Conservation (phyloP, 306 rosid genomes). For the Pyrus communis region DNA sequence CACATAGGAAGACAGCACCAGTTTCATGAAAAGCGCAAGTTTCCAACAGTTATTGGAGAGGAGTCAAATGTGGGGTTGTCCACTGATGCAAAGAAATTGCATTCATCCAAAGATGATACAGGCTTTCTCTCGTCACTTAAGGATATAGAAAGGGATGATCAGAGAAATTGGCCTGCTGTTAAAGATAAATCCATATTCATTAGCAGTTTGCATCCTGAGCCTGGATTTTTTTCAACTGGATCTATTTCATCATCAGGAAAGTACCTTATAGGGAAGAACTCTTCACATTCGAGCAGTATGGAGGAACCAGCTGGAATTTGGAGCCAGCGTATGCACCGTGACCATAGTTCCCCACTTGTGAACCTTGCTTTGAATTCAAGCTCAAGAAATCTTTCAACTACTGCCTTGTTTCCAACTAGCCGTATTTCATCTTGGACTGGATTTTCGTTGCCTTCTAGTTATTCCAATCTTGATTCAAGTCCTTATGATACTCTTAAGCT, state of each 20-base stretch:
- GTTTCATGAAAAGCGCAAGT: constrained; percentile 37
- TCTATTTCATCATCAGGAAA: constrained; percentile 20
- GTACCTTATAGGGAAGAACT: constrained; percentile 22
- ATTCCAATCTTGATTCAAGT: constrained; percentile 28
- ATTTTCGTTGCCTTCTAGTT: constrained; percentile 31
- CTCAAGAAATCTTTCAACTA: constrained; percentile 20
- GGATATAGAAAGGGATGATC: constrained; percentile 16
- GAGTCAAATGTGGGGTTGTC: constrained; percentile 12
- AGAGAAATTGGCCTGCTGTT: constrained; percentile 6
- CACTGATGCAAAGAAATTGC: constrained; percentile 14
- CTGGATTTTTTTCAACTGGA: constrained; percentile 34
- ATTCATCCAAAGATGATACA: constrained; percentile 14
- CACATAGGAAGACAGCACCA: constrained; percentile 32
- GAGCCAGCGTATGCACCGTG: constrained; percentile 24
- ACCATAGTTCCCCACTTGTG: constrained; percentile 20
- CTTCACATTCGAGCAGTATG: constrained; percentile 33
- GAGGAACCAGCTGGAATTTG: constrained; percentile 36
- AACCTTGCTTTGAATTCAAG: constrained; percentile 22
- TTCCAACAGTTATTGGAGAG: constrained; percentile 26
- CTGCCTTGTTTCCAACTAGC: constrained; percentile 25
- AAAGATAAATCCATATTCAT: constrained; percentile 20
- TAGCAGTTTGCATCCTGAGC: constrained; percentile 38
- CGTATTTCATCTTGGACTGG: constrained; percentile 28
- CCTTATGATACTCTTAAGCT: constrained; percentile 27
- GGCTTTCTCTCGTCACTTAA: constrained; percentile 13